A percentile compares a stretch with the other conserved stretches of the same genome.
These are phyloP conservation scores for Diaporthe eres DNA, from an alignment of 2,329 filamentous ascomycete species.

Conservation along the genomic window DNA sequence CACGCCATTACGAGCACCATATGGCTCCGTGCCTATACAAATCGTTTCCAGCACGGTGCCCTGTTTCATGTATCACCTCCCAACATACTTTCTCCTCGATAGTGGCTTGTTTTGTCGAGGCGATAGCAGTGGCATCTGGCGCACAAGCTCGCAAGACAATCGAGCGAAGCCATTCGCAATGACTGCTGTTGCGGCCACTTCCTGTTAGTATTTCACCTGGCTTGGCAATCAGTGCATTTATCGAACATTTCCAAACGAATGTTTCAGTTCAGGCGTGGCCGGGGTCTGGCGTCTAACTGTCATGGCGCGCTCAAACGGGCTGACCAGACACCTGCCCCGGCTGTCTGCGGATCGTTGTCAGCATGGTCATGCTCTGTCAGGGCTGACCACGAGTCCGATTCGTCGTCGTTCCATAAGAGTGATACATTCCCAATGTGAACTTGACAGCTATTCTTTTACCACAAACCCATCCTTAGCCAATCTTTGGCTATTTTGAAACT, in stretches of 20 bases:
- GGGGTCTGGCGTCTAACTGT: background rate
- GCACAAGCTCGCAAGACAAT: background rate
- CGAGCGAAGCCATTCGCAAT: no score
- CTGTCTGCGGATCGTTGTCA: background rate
- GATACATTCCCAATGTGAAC: background rate
- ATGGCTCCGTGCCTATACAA: background rate
- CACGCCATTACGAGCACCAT: background rate
- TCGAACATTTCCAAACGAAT: rapidly evolving
- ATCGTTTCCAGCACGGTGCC: background rate
- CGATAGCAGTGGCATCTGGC: background rate
- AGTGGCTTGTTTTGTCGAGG: background rate
- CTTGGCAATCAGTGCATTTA: no score
- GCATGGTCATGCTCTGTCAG: background rate
- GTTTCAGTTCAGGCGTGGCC: background rate
- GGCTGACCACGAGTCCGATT: background rate
- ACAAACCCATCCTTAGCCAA: background rate
- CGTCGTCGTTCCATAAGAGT: rapidly evolving
- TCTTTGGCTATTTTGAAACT: background rate
- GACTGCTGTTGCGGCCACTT: background rate
- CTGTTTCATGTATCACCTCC: background rate
- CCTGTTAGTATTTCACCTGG: background rate
- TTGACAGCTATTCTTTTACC: no score
- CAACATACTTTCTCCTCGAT: background rate
- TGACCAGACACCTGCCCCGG: background rate
- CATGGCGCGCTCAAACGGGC: background rate